phyloP scores from a whole-genome alignment of 2,329 filamentous ascomycete genomes.

The Aspergillus sp. region DNA sequence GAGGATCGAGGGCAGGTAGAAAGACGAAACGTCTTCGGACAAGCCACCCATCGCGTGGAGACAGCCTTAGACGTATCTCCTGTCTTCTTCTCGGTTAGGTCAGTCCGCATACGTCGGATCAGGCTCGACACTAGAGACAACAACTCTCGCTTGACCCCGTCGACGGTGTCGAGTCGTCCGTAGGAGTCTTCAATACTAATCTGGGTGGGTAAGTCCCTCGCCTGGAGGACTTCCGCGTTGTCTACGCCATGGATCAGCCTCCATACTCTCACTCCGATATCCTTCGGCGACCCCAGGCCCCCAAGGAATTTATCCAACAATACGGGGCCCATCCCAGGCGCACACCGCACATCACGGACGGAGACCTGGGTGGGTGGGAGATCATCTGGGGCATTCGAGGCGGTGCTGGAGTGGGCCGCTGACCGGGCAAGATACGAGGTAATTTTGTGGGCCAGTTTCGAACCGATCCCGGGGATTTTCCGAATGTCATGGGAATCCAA shows the following conservation, averaged over 20 bases:
- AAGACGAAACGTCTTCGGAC: slow-evolving; percentile 76
- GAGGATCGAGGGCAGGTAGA: slow-evolving; percentile 66
- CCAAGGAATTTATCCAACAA: slow-evolving; percentile 66
- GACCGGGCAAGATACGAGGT: slow-evolving; percentile 22
- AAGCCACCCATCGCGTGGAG: slow-evolving; percentile 66
- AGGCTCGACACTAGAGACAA: slow-evolving; percentile 66
- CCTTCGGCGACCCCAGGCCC: slow-evolving; percentile 67
- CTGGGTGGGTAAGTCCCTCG: slow-evolving; percentile 71
- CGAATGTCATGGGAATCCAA: slow-evolving; percentile 74
- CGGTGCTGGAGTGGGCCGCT: not conserved
- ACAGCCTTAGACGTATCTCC: slow-evolving; percentile 4
- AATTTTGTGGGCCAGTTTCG: slow-evolving; percentile 68
- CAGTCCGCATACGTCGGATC: slow-evolving; percentile 72
- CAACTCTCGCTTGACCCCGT: slow-evolving; percentile 66
- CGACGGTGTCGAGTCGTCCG: slow-evolving; percentile 62
- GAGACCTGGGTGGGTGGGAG: slow-evolving; percentile 45
- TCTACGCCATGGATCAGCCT: slow-evolving; percentile 78
- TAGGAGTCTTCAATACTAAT: slow-evolving; percentile 97
- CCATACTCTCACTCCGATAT: slow-evolving; percentile 73
- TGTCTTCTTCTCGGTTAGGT: slow-evolving; percentile 61
- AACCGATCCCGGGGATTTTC: slow-evolving; percentile 81
- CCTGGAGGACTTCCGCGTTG: slow-evolving; percentile 67
- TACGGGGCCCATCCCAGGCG: slow-evolving; percentile 61
- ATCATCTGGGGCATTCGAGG: not conserved
- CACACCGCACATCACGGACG: slow-evolving; percentile 62